Conservation (phyloP, 73 alveolate species). For the Blepharisma japonicum region DNA sequence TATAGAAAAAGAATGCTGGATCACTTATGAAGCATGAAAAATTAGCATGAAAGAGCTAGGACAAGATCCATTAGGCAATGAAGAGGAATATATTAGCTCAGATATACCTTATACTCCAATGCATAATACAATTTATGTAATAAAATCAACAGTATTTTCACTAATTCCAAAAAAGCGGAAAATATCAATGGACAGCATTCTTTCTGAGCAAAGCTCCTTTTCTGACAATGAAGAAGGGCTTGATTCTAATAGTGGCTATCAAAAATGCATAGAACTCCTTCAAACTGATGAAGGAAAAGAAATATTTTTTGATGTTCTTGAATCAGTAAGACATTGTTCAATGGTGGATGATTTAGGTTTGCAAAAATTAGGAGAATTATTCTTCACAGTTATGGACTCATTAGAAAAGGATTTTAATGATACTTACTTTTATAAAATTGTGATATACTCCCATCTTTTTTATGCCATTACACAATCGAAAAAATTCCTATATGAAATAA, state of each 20-base stretch:
- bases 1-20: neutral
- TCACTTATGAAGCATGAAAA: neutral
- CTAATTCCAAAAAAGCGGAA: neutral
- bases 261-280: neutral
- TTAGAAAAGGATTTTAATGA: no score
- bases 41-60: neutral
- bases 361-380: neutral
- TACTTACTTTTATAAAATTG: no score
- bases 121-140: neutral
- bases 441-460: no score
- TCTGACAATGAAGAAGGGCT: neutral
- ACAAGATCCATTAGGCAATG: neutral
- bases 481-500: neutral
- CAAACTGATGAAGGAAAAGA: neutral
- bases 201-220: neutral
- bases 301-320: neutral
- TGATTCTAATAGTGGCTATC: neutral
- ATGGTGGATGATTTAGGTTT: neutral
- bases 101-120: conserved; percentile 8
- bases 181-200: neutral
- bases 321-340: neutral
- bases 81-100: neutral
- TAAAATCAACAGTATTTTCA: neutral
- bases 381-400: neutral
- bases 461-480: neutral